phyloP scores from a whole-genome alignment of 2,329 filamentous ascomycete species.

The Claviceps digitariae region DNA sequence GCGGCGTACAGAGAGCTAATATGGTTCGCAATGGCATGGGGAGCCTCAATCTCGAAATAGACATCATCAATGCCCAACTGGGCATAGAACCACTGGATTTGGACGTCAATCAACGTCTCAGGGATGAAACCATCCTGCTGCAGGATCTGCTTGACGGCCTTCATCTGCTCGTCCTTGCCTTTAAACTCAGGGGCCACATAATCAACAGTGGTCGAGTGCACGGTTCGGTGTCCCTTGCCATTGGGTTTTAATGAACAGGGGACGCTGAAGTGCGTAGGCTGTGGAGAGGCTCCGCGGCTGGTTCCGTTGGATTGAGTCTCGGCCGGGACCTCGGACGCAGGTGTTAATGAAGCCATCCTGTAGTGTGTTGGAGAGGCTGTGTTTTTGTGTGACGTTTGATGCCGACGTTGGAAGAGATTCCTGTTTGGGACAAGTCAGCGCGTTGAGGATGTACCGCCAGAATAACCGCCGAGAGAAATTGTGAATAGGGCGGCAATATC shows the following conservation, averaged over 20 bases:
- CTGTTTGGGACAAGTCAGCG: no score
- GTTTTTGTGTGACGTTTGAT: neutral
- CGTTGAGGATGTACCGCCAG: no score
- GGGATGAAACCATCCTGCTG: conserved; percentile 77
- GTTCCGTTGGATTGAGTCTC: conserved; percentile 26
- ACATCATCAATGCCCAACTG: conserved; percentile 96
- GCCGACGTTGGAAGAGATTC: no score
- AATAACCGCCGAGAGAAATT: no score
- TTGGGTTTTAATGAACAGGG: conserved; percentile 39
- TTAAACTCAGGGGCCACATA: conserved; percentile 92
- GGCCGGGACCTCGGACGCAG: conserved; percentile 28
- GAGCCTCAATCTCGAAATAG: conserved; percentile 86
- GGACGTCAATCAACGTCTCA: conserved; percentile 63
- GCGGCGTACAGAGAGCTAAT: conserved; percentile 94
- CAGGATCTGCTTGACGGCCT: conserved; percentile 69
- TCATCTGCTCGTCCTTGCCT: conserved; percentile 86
- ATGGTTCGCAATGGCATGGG: conserved; percentile 79
- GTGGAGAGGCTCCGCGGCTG: conserved; percentile 64
- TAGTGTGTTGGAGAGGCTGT: conserved; percentile 5
- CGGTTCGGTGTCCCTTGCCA: conserved; percentile 54
- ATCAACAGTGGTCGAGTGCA: conserved; percentile 81
- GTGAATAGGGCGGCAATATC: no score
- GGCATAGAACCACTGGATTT: conserved; percentile 95
- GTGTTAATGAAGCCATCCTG: conserved; percentile 17
- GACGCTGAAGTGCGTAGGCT: conserved; percentile 73